Conservation (phyloP, 1,284 basidiomycete species). For the Sanghuangporus sanghuang region DNA sequence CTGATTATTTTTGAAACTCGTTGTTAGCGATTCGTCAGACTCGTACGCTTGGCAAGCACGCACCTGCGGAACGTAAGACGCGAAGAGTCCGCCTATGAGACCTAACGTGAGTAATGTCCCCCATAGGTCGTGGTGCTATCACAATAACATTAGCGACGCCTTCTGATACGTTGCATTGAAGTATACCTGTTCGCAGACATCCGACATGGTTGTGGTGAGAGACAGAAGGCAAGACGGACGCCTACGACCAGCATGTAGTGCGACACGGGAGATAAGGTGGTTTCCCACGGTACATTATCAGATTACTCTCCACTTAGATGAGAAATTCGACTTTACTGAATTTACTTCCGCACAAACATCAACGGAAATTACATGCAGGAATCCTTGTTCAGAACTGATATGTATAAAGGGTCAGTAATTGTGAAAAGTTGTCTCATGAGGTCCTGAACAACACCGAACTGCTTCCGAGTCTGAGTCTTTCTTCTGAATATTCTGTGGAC, state of each 20-base stretch:
- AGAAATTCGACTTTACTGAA: too few relatives aligned
- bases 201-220: slow-evolving; percentile 11
- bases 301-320: too few relatives aligned
- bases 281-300: background rate
- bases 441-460: too few relatives aligned
- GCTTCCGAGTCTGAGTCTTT: too few relatives aligned
- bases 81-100: slow-evolving; percentile 75
- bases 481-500: too few relatives aligned
- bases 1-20: slow-evolving; percentile 32
- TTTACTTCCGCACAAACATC: background rate
- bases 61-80: slow-evolving; percentile 89
- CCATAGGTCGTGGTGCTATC: slow-evolving; percentile 70
- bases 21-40: background rate
- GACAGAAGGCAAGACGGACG: background rate
- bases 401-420: too few relatives aligned
- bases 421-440: too few relatives aligned
- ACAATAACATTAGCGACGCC: background rate
- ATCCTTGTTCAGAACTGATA: too few relatives aligned
- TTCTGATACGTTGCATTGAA: background rate
- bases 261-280: background rate
- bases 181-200: slow-evolving; percentile 11
- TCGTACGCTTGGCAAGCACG: slow-evolving; percentile 19
- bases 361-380: background rate
- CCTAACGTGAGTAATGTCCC: slow-evolving; percentile 68
- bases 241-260: background rate